Evolutionary conservation across 2,329 filamentous ascomycete species (phyloP).

Genomic region (Incumbomyces delicatus): DNA sequence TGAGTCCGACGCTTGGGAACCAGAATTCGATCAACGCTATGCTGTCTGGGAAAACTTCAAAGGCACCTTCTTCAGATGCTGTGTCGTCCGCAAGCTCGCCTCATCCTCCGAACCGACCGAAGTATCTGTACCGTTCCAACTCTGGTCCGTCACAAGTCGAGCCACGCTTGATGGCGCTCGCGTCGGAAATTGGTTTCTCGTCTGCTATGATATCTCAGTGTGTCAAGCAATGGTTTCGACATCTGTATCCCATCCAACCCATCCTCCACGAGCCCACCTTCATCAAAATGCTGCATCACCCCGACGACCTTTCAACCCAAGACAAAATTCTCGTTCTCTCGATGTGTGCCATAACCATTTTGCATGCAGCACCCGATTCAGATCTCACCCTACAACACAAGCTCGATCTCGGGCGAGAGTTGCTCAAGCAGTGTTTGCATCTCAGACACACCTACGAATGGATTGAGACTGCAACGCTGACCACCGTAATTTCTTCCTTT

Average conservation of each 20-base stretch:
- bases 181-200: constrained; percentile 19
- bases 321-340: constrained; percentile 20
- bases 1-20: constrained; percentile 10
- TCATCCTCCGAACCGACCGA: constrained; percentile 14
- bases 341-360: constrained; percentile 18
- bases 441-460: constrained; percentile 16
- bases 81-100: constrained; percentile 16
- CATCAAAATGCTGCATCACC: constrained; percentile 11
- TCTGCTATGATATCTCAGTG: constrained; percentile 20
- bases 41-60: constrained; percentile 8
- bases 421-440: constrained; percentile 17
- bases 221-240: constrained; percentile 19
- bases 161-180: constrained; percentile 14
- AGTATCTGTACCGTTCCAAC: constrained; percentile 18
- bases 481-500: constrained; percentile 19
- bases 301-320: constrained; percentile 15
- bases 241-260: constrained; percentile 19
- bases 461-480: constrained; percentile 16
- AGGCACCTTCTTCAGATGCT: constrained; percentile 9
- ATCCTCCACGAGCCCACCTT: constrained; percentile 19
- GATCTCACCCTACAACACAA: constrained; percentile 19
- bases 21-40: constrained; percentile 15
- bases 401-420: constrained; percentile 16
- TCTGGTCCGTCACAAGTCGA: constrained; percentile 14
- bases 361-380: constrained; percentile 19